phyloP scores from a whole-genome alignment of 1,139 yeast genomes.

The Arxiozyma bovina region DNA sequence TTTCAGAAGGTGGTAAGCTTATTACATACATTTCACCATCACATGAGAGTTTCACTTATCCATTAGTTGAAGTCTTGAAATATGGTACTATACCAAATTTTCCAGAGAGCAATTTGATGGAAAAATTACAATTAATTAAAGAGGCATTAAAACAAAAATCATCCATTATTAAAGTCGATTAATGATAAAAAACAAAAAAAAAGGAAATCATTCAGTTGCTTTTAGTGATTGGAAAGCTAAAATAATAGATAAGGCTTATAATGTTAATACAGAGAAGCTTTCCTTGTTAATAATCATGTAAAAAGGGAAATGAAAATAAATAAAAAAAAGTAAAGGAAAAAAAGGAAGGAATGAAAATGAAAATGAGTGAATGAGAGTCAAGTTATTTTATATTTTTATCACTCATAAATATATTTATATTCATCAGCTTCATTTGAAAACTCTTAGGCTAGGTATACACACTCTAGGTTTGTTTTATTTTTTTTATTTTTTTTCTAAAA shows the following conservation, averaged over 20 bases:
- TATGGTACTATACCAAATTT: slow-evolving; percentile 57
- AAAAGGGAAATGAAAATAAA: background rate
- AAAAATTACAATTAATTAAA: slow-evolving; percentile 32
- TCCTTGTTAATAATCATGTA: too few species aligned
- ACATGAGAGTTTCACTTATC: slow-evolving; percentile 62
- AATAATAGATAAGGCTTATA: background rate
- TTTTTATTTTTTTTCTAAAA: background rate
- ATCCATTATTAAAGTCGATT: slow-evolving; percentile 23
- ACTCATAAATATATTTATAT: background rate
- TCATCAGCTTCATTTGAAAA: background rate
- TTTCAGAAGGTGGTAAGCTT: slow-evolving; percentile 66
- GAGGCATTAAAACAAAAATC: slow-evolving; percentile 31
- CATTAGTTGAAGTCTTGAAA: slow-evolving; percentile 50
- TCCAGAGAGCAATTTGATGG: slow-evolving; percentile 44
- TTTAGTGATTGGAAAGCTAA: background rate
- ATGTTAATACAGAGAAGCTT: background rate
- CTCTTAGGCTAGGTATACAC: background rate
- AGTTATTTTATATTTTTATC: background rate
- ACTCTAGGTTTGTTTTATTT: background rate
- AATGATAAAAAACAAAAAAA: slow-evolving; percentile 6
- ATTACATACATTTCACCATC: slow-evolving; percentile 78
- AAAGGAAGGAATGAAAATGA: background rate
- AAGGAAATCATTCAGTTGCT: slow-evolving; percentile 1
- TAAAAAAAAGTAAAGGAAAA: background rate
- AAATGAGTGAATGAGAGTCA: background rate